Conservation (phyloP, 2,329 filamentous ascomycete species). For the Venturia nashicola region DNA sequence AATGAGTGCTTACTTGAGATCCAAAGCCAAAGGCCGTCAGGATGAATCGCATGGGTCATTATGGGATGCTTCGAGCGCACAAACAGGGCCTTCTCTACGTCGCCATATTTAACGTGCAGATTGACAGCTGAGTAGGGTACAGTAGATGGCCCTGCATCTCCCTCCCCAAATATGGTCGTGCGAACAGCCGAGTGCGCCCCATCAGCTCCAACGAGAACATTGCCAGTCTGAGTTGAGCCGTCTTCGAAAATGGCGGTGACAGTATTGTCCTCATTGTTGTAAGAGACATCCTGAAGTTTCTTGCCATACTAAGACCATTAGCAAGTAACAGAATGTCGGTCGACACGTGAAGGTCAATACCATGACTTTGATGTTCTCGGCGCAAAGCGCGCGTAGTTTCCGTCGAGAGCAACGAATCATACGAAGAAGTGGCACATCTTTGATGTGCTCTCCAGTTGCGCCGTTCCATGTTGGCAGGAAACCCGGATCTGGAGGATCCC, state of each 20-base stretch:
- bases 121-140: conserved; percentile 11
- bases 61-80: conserved; percentile 18
- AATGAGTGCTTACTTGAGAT: conserved; percentile 9
- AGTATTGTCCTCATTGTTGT: conserved; percentile 16
- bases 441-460: conserved; percentile 19
- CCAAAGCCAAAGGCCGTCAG: conserved; percentile 16
- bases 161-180: not conserved
- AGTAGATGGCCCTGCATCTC: not conserved
- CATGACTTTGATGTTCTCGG: conserved; percentile 23
- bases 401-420: conserved; percentile 24
- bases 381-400: conserved; percentile 24
- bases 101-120: conserved; percentile 9
- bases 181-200: conserved; percentile 18
- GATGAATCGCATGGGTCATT: conserved; percentile 21
- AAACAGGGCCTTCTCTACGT: conserved; percentile 11
- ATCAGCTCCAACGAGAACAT: conserved; percentile 23
- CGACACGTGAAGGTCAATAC: conserved; percentile 1
- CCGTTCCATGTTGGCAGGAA: conserved; percentile 14
- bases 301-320: conserved; percentile 22
- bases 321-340: not conserved
- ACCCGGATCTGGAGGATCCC: conserved; percentile 1
- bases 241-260: conserved; percentile 23
- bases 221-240: conserved; percentile 17
- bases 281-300: conserved; percentile 22
- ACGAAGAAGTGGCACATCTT: conserved; percentile 16